phyloP scores from a whole-genome alignment of 176 grass and related monocot species.

The Bothriochloa decipiens region DNA sequence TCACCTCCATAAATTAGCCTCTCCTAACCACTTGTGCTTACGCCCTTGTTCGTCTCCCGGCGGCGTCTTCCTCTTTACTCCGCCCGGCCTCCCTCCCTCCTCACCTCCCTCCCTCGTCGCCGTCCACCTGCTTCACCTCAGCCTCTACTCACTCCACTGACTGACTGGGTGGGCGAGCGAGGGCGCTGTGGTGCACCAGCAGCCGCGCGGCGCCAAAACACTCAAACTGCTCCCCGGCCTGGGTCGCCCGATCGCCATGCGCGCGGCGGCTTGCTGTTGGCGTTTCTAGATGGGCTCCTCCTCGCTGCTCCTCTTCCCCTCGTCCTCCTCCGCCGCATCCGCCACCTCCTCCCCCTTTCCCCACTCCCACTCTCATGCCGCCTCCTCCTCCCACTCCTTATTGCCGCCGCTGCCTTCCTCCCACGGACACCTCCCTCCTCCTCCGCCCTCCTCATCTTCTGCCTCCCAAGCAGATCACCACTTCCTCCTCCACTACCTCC shows the following conservation, averaged over 20 bases:
- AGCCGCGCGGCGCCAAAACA: conserved; percentile 30
- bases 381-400: conserved; percentile 14
- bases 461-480: conserved; percentile 6
- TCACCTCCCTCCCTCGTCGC: not conserved
- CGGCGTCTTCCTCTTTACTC: conserved; percentile 51
- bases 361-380: conserved; percentile 46
- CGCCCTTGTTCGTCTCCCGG: conserved; percentile 32
- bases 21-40: conserved; percentile 31
- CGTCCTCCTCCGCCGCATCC: conserved; percentile 46
- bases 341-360: not conserved
- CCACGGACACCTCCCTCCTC: not conserved
- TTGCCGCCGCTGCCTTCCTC: conserved; percentile 37
- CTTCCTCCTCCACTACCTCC: conserved; percentile 46
- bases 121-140: not conserved
- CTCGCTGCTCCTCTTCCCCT: conserved; percentile 72
- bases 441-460: not conserved
- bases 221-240: conserved; percentile 19
- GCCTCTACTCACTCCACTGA: conserved; percentile 6
- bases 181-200: not conserved
- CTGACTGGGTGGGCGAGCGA: not conserved
- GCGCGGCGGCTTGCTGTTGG: conserved; percentile 67
- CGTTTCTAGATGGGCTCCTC: conserved; percentile 90
- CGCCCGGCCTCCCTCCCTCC: too few species aligned
- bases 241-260: conserved; percentile 46
- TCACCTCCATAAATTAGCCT: conserved; percentile 42